These are phyloP conservation scores for Butyriboletus loyo DNA, from an alignment of 768 basidiomycete genomes.

Conservation along the genomic window DNA sequence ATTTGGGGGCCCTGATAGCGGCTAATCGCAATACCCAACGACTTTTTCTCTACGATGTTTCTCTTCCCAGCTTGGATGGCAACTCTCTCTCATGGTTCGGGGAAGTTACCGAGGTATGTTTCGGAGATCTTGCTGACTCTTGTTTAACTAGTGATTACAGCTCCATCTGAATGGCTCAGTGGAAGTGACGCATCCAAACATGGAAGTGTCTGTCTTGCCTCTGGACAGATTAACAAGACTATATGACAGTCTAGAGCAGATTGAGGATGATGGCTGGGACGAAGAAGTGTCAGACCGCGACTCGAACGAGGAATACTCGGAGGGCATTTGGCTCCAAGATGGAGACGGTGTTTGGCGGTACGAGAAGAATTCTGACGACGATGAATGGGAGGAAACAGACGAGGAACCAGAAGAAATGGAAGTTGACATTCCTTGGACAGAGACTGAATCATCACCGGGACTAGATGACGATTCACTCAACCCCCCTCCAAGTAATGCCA, in stretches of 20 bases:
- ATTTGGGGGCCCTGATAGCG: slow-evolving; percentile 61
- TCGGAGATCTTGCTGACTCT: slow-evolving; percentile 1
- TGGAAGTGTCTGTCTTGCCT: slow-evolving; percentile 46
- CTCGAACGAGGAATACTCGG: slow-evolving; percentile 42
- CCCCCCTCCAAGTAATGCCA: slow-evolving; percentile 12
- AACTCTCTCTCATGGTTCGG: slow-evolving; percentile 73
- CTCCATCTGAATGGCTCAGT: slow-evolving; percentile 72
- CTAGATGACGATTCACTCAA: slow-evolving; percentile 18
- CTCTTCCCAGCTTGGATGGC: slow-evolving; percentile 40
- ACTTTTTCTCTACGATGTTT: slow-evolving; percentile 40
- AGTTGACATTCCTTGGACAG: slow-evolving; percentile 30
- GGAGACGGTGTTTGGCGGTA: slow-evolving; percentile 35
- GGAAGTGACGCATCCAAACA: slow-evolving; percentile 68
- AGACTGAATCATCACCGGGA: slow-evolving; percentile 19
- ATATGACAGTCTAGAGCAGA: slow-evolving; percentile 78
- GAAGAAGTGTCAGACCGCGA: slow-evolving; percentile 32
- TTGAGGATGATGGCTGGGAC: slow-evolving; percentile 66
- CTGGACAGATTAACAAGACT: slow-evolving; percentile 70
- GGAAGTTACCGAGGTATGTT: slow-evolving; percentile 71
- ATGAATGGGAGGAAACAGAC: slow-evolving; percentile 41
- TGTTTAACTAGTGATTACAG: slow-evolving; percentile 35
- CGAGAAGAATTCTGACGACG: slow-evolving; percentile 29
- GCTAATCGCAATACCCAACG: slow-evolving; percentile 39
- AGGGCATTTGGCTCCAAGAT: slow-evolving; percentile 43
- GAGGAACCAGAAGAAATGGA: slow-evolving; percentile 39